Evolutionary conservation across 805 yeast genomes (phyloP), one percentile per base, ranked within the genome.

Genomic region (Starmerella gropengiesseri): DNA sequence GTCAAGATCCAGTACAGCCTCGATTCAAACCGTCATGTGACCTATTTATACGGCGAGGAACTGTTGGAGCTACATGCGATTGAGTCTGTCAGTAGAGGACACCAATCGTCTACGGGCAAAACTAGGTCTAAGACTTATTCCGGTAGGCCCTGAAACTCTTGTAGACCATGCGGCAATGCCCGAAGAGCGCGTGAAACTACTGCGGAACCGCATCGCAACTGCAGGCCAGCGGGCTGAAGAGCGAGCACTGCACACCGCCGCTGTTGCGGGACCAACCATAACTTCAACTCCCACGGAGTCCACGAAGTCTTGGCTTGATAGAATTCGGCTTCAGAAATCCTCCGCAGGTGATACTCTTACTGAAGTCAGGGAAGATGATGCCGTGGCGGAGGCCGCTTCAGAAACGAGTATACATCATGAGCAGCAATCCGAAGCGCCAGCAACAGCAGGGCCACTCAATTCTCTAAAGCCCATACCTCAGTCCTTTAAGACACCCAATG

Each of bases 71-170:
- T 17, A 27, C 12, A 51, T 50, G 54, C 52, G 46, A 13, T 37
- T 54, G 33, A 40, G 52, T 21, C 50, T 61, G 12, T 60, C 67
- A 5, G 33, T 77, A 1, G 76, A 70, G 45, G 81, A 77, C 46
- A 77, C 82, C 0, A 77, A 77, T 53, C 62, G 59, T 49, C 61
- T 75, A 7, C 60, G 84, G 19, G 47, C 60, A 6, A 65, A 70
- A 11, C 52, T 75, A 9, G 82, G 82, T 1, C 60, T 77, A 42
- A 67, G 69, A 28, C 77, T 78, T 1, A 67, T 74, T 14, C 69
- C 57, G 3, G 33, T 34, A 11, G 47, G 56, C 59, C 60, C 43
- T 49, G 64, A 44, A 38, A 53, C 46, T 54, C 63, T 48, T 33
- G 64, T 48, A 57, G 67, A 48, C 46, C 61, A 40, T 49, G 50